A percentile compares a stretch with the other conserved stretches of the same genome.
phyloP scores from a whole-genome alignment of 495 filamentous ascomycete genomes.

The Evernia prunastri region DNA sequence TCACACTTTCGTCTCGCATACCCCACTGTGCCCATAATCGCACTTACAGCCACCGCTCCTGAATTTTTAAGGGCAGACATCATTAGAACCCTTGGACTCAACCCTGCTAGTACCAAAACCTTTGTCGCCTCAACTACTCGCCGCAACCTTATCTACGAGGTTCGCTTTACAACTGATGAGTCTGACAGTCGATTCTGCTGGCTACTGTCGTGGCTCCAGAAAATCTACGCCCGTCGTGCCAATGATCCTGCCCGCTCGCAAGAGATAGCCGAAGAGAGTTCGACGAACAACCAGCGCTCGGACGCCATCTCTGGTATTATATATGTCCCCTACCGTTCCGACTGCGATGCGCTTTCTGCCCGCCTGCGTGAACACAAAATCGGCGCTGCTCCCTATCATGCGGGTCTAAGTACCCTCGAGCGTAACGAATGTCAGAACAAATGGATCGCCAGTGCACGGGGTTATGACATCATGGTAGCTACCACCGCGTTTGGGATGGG shows the following conservation, averaged over 20 bases:
- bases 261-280: conserved; percentile 44
- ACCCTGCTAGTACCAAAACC: conserved; percentile 50
- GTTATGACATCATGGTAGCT: conserved; percentile 86
- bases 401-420: conserved; percentile 40
- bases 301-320: conserved; percentile 77
- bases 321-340: conserved; percentile 73
- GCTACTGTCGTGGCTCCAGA: conserved; percentile 66
- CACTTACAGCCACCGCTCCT: conserved; percentile 86
- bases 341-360: conserved; percentile 66
- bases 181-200: conserved; percentile 61
- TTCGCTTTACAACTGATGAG: conserved; percentile 75
- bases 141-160: conserved; percentile 85
- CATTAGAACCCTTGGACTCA: conserved; percentile 63
- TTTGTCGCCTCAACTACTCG: conserved; percentile 77
- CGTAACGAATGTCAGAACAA: conserved; percentile 46
- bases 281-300: conserved; percentile 42
- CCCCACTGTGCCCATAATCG: conserved; percentile 81
- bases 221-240: conserved; percentile 58
- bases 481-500: conserved; percentile 98
- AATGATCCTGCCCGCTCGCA: conserved; percentile 35
- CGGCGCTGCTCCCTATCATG: conserved; percentile 46
- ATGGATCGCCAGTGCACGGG: conserved; percentile 68
- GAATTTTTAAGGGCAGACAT: conserved; percentile 71
- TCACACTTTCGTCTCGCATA: conserved; percentile 77
- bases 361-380: conserved; percentile 35